Percentiles rank a stretch among this genome's conserved stretches.
These are phyloP conservation scores for Schizosaccharomyces japonicus DNA, from an alignment of 805 yeast genomes.

Conservation along the genomic window DNA sequence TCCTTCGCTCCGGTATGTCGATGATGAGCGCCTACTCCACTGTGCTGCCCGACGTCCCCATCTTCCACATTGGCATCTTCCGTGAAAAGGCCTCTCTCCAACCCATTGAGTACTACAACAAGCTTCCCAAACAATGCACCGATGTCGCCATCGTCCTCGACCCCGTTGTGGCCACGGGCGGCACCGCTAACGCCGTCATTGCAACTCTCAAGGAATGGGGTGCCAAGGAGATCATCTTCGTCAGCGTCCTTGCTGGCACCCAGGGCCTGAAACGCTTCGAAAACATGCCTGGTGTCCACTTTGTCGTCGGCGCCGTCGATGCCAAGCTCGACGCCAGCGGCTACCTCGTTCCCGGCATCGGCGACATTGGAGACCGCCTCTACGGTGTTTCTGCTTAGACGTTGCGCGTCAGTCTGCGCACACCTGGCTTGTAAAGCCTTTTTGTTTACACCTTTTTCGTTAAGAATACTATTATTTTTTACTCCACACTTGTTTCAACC, in stretches of 20 bases:
- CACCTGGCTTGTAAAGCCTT: too few species aligned
- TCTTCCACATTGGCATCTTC: conserved; percentile 17
- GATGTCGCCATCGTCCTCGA: conserved; percentile 14
- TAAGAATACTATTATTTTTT: too few species aligned
- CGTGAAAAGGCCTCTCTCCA: conserved; percentile 14
- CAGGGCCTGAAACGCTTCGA: conserved; percentile 12
- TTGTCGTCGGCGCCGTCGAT: conserved; percentile 15
- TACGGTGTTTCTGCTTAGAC: conserved; percentile 1
- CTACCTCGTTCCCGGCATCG: conserved; percentile 16
- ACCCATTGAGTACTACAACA: conserved; percentile 17
- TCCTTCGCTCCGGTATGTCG: conserved; percentile 16
- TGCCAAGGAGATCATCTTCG: conserved; percentile 13
- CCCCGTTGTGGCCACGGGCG: conserved; percentile 19
- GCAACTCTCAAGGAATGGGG: conserved; percentile 13
- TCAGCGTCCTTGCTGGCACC: conserved; percentile 12
- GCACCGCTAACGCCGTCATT: conserved; percentile 16
- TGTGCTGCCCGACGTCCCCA: conserved; percentile 14
- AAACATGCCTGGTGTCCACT: conserved; percentile 11
- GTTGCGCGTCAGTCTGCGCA: too few species aligned
- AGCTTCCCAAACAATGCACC: conserved; percentile 12
- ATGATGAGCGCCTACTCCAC: conserved; percentile 15
- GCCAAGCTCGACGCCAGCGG: conserved; percentile 12
- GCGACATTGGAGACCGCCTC: conserved; percentile 17
- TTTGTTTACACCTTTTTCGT: too few species aligned
- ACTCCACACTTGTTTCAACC: too few species aligned